Evolutionary conservation across 306 rosid genomes (phyloP), one percentile per base, ranked within the genome.

Genomic region (Gastrolobium villosum): DNA sequence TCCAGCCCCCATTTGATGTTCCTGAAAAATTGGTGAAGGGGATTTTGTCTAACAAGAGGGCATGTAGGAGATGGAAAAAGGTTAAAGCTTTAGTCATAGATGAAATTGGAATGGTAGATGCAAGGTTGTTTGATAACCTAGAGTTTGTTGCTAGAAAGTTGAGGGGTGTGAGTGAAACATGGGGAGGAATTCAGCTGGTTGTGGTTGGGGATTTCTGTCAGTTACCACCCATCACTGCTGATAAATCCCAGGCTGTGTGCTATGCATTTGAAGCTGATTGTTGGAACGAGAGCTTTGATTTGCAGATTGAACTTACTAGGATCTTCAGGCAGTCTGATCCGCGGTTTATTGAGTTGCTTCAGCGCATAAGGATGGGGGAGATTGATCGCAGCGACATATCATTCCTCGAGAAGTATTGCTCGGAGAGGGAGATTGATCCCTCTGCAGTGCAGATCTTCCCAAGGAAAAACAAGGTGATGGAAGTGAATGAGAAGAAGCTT

Each of bases 101-200:
- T 61, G 94, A 90, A 53, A 75, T 76, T 34, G 79, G 94, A 77
- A 88, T 90, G 92, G 79, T 90, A 45, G 86, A 78, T 69, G 82
- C 75, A 6, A 61, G 35, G 48, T 13, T 84, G 59, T 83, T 88
- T 74, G 87, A 86, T 65, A 55, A n/a, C 60, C 88, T 88, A 31
- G 88, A 86, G 34, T 70, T 5, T 66, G 76, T 88, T 72, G 92
- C 92, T 0, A 75, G 65, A 74, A 1, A 39, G 14, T 4, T 84
- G 28, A 70, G 70, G 15, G 73, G 37, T 3, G 74, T 52, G 4
- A 62, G 76, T 63, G 2, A 57, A 44, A 45, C 10, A 5, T 90
- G 94, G 94, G 94, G 92, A n/a, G 94, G 92, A 6, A 82, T 90
- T 68, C 94, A 88, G 87, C 66, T 84, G 45, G 85, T 88, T 50